Percentiles rank a stretch among this genome's conserved stretches.
Conservation (phyloP, 2,329 filamentous ascomycete genomes). For the Trichoderma semiorbis region DNA sequence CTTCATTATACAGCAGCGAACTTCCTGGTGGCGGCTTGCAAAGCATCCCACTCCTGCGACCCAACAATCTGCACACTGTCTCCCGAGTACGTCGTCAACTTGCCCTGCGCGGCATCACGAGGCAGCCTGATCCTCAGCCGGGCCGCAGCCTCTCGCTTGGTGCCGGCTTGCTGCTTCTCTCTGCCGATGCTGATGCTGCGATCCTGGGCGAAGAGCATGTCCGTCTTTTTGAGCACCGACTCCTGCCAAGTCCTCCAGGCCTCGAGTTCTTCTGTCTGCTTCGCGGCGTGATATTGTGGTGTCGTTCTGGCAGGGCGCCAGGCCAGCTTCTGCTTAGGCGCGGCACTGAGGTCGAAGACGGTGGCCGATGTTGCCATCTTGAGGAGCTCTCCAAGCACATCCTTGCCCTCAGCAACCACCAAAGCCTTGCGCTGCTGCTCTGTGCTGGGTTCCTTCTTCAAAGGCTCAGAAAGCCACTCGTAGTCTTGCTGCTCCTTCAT, state of each 20-base stretch:
- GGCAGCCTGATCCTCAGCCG: conserved; percentile 50
- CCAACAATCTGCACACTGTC: conserved; percentile 47
- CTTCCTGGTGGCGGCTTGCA: conserved; percentile 42
- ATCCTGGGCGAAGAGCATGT: conserved; percentile 32
- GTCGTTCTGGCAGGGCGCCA: conserved; percentile 65
- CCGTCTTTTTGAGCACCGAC: conserved; percentile 52
- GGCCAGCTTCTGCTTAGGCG: conserved; percentile 58
- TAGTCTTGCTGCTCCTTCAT: conserved; percentile 52
- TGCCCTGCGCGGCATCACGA: conserved; percentile 38
- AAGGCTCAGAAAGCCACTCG: conserved; percentile 61
- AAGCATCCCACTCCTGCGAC: conserved; percentile 53
- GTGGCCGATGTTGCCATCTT: conserved; percentile 54
- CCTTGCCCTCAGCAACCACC: conserved; percentile 59
- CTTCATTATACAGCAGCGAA: conserved; percentile 27
- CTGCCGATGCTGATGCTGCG: conserved; percentile 25
- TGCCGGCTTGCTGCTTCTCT: conserved; percentile 25
- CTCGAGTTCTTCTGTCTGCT: conserved; percentile 62
- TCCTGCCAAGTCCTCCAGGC: conserved; percentile 58
- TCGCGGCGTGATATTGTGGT: conserved; percentile 63
- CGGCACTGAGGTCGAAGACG: conserved; percentile 56
- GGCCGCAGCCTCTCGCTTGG: conserved; percentile 40
- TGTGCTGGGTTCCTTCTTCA: conserved; percentile 44
- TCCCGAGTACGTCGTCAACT: conserved; percentile 31
- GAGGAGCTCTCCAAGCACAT: conserved; percentile 62
- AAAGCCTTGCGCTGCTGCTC: conserved; percentile 49